phyloP scores from a whole-genome alignment of 176 grass and related monocot species.

The Pontederia paniculata region DNA sequence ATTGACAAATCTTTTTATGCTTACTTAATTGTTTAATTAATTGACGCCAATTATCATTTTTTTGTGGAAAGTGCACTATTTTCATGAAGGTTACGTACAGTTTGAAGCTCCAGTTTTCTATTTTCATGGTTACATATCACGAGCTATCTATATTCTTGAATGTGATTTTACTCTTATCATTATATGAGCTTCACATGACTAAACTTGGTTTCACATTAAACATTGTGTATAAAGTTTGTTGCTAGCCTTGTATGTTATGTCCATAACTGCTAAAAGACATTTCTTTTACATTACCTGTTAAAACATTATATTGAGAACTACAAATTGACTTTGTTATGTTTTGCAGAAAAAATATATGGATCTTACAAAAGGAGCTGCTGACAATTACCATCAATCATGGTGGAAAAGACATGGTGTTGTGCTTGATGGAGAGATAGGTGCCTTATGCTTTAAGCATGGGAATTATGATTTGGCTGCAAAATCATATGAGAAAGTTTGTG shows the following conservation, averaged over 20 bases:
- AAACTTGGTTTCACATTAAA: too few relatives aligned
- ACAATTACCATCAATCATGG: slow-evolving; percentile 97
- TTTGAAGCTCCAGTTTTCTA: too few relatives aligned
- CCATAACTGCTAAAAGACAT: neutral
- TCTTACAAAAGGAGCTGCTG: slow-evolving; percentile 90
- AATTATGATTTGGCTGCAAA: slow-evolving; percentile 85
- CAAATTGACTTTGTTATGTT: slow-evolving; percentile 13
- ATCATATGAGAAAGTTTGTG: slow-evolving; percentile 94
- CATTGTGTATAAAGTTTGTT: neutral
- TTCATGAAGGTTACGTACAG: too few relatives aligned
- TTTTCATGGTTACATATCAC: too few relatives aligned
- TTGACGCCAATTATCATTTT: too few relatives aligned
- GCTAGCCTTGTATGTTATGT: neutral
- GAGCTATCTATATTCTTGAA: too few relatives aligned
- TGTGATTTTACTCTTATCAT: too few relatives aligned
- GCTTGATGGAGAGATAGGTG: slow-evolving; percentile 95
- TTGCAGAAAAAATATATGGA: slow-evolving; percentile 92
- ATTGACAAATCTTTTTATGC: too few relatives aligned
- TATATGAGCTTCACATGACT: too few relatives aligned
- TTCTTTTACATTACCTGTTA: neutral
- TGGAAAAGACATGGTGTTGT: slow-evolving; percentile 99
- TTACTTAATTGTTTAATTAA: too few relatives aligned
- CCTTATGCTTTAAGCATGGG: slow-evolving; percentile 79
- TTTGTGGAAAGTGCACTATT: too few relatives aligned
- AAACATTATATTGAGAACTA: slow-evolving; percentile 7